phyloP scores from a whole-genome alignment of 2,329 filamentous ascomycete genomes.

The Cladosporium oxysporum region DNA sequence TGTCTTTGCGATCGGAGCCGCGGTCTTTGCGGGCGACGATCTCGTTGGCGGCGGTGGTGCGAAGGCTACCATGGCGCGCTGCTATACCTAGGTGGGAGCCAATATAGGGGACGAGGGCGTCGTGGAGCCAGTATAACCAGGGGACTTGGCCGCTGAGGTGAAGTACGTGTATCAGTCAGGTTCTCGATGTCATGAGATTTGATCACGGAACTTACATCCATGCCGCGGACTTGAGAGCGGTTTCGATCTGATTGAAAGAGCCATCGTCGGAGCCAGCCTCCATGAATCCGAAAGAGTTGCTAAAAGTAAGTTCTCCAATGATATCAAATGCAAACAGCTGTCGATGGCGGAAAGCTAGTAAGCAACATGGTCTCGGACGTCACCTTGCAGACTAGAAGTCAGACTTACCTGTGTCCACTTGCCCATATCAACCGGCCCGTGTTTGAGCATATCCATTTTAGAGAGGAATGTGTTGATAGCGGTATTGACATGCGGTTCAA shows the following conservation, averaged over 20 bases:
- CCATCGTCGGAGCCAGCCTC: conserved; percentile 39
- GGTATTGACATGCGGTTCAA: conserved; percentile 45
- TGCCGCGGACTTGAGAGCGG: conserved; percentile 28
- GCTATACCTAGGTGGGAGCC: conserved; percentile 30
- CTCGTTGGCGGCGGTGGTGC: conserved; percentile 32
- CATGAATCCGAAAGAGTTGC: conserved; percentile 55
- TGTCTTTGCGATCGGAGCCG: conserved; percentile 45
- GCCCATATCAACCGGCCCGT: conserved; percentile 49
- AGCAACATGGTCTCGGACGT: neutral
- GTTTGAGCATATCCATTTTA: conserved; percentile 37
- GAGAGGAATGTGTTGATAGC: conserved; percentile 39
- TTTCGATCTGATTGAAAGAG: conserved; percentile 20
- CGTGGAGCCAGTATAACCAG: conserved; percentile 34
- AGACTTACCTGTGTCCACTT: conserved; percentile 42
- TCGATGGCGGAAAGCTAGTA: neutral
- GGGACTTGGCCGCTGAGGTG: conserved; percentile 22
- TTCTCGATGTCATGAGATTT: too few relatives aligned
- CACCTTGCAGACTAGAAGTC: neutral
- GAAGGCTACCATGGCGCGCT: conserved; percentile 32
- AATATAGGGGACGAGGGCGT: conserved; percentile 31
- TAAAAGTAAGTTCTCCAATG: conserved; percentile 56
- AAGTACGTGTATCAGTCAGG: neutral
- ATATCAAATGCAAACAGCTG: conserved; percentile 59
- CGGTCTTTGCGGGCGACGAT: conserved; percentile 37
- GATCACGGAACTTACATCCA: conserved; percentile 23